A percentile compares a stretch with the other conserved stretches of the same genome.
These are phyloP conservation scores for Globisporangium viniferum DNA, from an alignment of 352 stramenopile genomes.

Conservation along the genomic window DNA sequence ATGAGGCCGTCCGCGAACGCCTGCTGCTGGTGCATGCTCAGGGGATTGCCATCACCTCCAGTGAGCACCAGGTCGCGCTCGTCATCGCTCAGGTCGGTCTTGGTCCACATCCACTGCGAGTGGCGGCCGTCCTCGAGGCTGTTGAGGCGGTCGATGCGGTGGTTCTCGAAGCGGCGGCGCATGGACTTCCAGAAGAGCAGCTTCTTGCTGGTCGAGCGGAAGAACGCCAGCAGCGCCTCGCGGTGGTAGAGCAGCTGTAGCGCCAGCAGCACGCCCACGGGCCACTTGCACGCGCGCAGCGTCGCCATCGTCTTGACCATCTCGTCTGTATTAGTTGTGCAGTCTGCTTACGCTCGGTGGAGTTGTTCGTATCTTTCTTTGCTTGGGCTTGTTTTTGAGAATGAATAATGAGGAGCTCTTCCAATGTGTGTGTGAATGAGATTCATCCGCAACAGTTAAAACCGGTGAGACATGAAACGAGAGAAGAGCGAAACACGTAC, in stretches of 20 bases:
- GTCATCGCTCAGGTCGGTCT: conserved; percentile 24
- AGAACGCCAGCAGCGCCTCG: conserved; percentile 39
- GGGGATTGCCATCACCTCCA: conserved; percentile 25
- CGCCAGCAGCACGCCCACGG: conserved; percentile 23
- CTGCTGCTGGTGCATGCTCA: conserved; percentile 16
- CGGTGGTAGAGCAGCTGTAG: conserved; percentile 53
- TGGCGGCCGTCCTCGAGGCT: conserved; percentile 57
- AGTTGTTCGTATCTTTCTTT: background rate
- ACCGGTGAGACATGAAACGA: background rate
- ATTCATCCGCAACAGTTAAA: background rate
- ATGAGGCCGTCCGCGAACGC: conserved; percentile 53
- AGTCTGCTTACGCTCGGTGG: background rate
- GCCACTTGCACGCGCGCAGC: conserved; percentile 10
- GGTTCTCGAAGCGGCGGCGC: conserved; percentile 72
- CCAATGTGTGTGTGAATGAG: background rate
- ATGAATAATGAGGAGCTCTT: background rate
- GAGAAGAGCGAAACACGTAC: background rate
- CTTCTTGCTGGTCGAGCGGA: conserved; percentile 44
- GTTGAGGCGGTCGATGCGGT: conserved; percentile 66
- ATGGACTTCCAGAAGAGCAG: conserved; percentile 70
- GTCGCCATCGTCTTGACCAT: conserved; percentile 10
- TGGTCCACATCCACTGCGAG: conserved; percentile 80
- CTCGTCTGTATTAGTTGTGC: background rate
- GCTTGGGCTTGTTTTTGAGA: background rate
- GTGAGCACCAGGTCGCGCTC: conserved; percentile 31